Evolutionary conservation across 352 stramenopile species (phyloP).

Genomic region (Thalassiosira oceanica): DNA sequence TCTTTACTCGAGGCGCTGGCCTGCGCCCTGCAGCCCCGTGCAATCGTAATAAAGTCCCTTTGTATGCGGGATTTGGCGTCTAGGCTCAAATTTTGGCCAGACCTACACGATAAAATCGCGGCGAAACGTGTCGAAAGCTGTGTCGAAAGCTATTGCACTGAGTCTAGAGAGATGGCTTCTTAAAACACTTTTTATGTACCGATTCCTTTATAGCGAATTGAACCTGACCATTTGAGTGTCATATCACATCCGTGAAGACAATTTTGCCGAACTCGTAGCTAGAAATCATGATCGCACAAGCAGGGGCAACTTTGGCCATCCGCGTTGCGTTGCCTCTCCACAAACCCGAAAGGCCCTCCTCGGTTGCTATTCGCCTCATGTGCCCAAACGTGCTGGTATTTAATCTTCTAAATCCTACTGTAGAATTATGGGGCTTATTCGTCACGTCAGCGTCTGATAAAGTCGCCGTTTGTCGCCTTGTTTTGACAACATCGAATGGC

Average conservation of each 20-base stretch:
- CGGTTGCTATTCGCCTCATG: slow-evolving; percentile 55
- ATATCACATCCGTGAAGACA: slow-evolving; percentile 38
- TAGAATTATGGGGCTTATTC: not conserved
- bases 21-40: slow-evolving; percentile 45
- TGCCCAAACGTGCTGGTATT: slow-evolving; percentile 30
- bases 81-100: slow-evolving; percentile 15
- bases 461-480: slow-evolving; percentile 74
- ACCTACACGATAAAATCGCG: not conserved
- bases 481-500: slow-evolving; percentile 95
- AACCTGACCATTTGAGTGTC: too few relatives aligned
- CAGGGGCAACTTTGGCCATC: slow-evolving; percentile 83
- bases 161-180: not conserved
- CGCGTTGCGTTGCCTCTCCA: slow-evolving; percentile 81
- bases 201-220: not conserved
- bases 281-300: slow-evolving; percentile 87
- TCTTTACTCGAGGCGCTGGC: slow-evolving; percentile 34
- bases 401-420: too few relatives aligned
- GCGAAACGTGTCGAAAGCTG: not conserved
- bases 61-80: slow-evolving; percentile 50
- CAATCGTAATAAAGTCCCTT: slow-evolving; percentile 62
- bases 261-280: slow-evolving; percentile 72
- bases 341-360: slow-evolving; percentile 74
- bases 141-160: not conserved
- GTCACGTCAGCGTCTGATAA: not conserved
- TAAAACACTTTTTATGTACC: not conserved